Conservation (phyloP, 257 asterid genomes). For the Primulina eburnea region DNA sequence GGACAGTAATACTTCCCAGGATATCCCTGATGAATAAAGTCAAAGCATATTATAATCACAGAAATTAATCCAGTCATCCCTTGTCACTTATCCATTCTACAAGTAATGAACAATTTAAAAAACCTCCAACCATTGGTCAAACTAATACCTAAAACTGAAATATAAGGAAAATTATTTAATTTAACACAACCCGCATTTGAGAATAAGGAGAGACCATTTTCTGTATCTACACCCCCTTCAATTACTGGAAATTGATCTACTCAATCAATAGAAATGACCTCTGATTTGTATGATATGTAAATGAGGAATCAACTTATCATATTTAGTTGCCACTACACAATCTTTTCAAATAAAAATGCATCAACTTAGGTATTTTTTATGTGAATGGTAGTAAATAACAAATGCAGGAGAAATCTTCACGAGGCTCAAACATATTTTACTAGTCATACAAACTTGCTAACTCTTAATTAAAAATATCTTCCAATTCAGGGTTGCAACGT, state of each 20-base stretch:
- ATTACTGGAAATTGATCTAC: background rate
- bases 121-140: conserved; percentile 8
- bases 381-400: background rate
- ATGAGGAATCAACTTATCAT: background rate
- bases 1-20: conserved; percentile 99
- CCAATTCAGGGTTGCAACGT: too few species aligned
- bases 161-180: background rate
- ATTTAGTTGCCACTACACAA: background rate
- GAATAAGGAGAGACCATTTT: background rate
- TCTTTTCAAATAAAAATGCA: background rate
- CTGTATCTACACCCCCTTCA: background rate
- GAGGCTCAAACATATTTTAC: background rate
- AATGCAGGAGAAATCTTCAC: background rate
- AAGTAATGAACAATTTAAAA: conserved; percentile 12
- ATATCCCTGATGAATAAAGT: conserved; percentile 65
- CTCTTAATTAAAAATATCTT: too few species aligned
- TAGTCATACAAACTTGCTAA: too few species aligned
- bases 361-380: background rate
- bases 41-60: conserved; percentile 18
- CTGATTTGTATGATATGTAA: background rate
- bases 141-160: conserved; percentile 9
- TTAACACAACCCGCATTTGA: background rate
- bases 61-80: conserved; percentile 2
- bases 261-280: background rate
- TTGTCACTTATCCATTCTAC: conserved; percentile 13